These are phyloP conservation scores for Backusella luteola DNA, from an alignment of 192 early-diverging fungal species.

Conservation along the genomic window DNA sequence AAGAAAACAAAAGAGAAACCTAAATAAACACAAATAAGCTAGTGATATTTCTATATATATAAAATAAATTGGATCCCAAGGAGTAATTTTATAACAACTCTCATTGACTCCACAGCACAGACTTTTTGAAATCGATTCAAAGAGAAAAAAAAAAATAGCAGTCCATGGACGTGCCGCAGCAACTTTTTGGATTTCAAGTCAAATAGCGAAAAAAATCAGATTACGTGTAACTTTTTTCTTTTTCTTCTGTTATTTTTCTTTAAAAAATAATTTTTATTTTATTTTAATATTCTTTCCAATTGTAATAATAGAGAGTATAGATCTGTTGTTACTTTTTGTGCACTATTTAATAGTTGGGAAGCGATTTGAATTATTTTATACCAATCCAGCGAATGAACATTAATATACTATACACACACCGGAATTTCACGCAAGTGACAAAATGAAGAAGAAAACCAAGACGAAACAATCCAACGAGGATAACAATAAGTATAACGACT, in stretches of 20 bases:
- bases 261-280: background rate
- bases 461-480: background rate
- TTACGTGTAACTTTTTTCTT: slow-evolving; percentile 1
- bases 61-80: background rate
- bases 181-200: background rate
- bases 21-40: background rate
- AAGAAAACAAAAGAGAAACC: background rate
- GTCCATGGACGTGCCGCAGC: background rate
- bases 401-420: background rate
- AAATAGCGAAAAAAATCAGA: background rate
- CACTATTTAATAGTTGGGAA: background rate
- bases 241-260: slow-evolving; percentile 1
- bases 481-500: background rate
- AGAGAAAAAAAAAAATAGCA: background rate
- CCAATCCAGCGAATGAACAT: background rate
- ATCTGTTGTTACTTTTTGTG: background rate
- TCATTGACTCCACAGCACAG: background rate
- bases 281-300: background rate
- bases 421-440: background rate
- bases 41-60: background rate
- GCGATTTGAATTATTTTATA: background rate
- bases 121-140: background rate
- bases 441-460: background rate
- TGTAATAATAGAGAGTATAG: background rate
- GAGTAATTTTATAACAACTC: background rate